phyloP scores from a whole-genome alignment of 805 yeast species.

The Candida railenensis region DNA sequence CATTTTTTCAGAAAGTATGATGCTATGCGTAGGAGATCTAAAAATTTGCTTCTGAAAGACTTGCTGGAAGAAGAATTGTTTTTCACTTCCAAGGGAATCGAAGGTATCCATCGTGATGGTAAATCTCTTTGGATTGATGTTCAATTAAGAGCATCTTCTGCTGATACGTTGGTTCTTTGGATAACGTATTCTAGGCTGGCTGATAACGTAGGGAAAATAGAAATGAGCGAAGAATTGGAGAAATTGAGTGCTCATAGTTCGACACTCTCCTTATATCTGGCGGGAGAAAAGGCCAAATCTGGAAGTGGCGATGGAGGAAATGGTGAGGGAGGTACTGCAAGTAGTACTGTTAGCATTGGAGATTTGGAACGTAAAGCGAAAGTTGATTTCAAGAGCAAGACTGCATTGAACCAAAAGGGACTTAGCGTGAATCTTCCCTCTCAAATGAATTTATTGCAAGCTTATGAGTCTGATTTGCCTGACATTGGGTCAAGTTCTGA shows the following conservation, averaged over 20 bases:
- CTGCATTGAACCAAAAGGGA: not conserved
- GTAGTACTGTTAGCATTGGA: not conserved
- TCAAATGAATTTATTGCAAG: constrained; percentile 49
- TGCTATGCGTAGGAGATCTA: constrained; percentile 24
- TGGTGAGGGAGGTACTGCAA: not conserved
- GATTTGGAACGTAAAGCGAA: not conserved
- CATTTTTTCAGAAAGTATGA: constrained; percentile 78
- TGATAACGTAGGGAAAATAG: constrained; percentile 9
- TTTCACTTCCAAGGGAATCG: constrained; percentile 65
- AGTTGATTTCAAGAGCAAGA: not conserved
- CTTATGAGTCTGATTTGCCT: constrained; percentile 29
- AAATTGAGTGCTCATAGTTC: constrained; percentile 20
- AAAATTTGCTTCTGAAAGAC: constrained; percentile 21
- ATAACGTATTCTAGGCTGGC: constrained; percentile 70
- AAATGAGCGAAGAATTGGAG: constrained; percentile 23
- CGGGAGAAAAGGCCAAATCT: constrained; percentile 7
- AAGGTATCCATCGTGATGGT: constrained; percentile 73
- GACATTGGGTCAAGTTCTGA: constrained; percentile 27
- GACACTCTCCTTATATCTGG: constrained; percentile 11
- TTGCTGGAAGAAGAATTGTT: constrained; percentile 44
- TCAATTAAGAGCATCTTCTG: constrained; percentile 62
- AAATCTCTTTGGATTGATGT: constrained; percentile 64
- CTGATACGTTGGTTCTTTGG: constrained; percentile 71
- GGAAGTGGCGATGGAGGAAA: not conserved
- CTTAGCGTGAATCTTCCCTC: constrained; percentile 45